Evolutionary conservation across 2,329 filamentous ascomycete genomes (phyloP), one percentile per base, ranked within the genome.

Genomic region (Phaeoacremonium minimum): DNA sequence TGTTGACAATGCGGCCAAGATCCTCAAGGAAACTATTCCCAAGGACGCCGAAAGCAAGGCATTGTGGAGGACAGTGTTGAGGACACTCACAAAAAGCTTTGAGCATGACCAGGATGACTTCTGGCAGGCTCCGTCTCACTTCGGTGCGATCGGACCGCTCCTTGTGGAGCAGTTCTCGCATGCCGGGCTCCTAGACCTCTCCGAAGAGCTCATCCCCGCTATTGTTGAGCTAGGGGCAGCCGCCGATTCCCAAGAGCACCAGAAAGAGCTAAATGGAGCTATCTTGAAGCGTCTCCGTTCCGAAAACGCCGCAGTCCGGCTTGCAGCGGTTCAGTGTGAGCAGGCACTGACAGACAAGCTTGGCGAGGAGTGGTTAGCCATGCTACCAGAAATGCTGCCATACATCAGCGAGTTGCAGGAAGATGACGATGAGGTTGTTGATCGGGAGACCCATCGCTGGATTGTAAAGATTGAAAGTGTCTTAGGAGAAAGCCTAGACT

Each of bases 371-470:
- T 98, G 93, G 93, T 65, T 98, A 41, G 77, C 82, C 2, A 76
- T 94, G 67, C 61, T 97, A 55, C 88, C 91, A 0, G 93, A 98
- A 73, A 97, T 96, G 85, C 66, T 98, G 57, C 91, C 94, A 15
- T 87, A 91, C 46, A 95, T 99, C 50, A 94, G 87, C 53, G 93
- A 98, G 67, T 61, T 95, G 53, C 85, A 95, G 65, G 93, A 98
- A 56, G 93, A 98, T 57, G 93, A 97, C 48, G 90, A 97, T 55
- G 93, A 97, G 65, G 73, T 75, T 18, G 91, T 98, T 16, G 93
- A 98, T 67, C 72, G 80, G 54, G 90, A 95, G 68, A 91, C 89
- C 26, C 77, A 90, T 56, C 73, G 80, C 52, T 96, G 93, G 91
- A 93, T 97, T 50, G 77, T 83, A 55, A 81, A 82, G 63, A 94